These are phyloP conservation scores for Erysimum cheiranthoides DNA, from an alignment of 345 rosid genomes.

Conservation along the genomic window DNA sequence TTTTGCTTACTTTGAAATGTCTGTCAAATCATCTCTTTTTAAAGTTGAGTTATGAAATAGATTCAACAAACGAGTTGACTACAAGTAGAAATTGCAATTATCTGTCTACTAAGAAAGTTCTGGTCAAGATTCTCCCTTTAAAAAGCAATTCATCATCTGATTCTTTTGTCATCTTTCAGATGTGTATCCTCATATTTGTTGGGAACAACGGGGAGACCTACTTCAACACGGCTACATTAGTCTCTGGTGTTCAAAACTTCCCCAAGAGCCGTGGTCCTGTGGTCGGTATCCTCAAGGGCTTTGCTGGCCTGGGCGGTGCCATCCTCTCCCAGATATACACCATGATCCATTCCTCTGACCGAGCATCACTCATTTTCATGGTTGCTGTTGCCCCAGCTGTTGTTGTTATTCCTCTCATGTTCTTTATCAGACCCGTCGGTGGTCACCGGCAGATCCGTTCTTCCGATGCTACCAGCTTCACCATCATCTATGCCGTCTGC, in stretches of 20 bases:
- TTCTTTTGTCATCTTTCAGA: slow-evolving; percentile 52
- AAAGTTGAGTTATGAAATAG: not conserved
- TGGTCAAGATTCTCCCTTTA: slow-evolving; percentile 33
- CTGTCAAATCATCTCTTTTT: slow-evolving; percentile 19
- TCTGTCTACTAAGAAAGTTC: slow-evolving; percentile 1
- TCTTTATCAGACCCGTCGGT: slow-evolving; percentile 78
- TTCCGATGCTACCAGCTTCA: slow-evolving; percentile 62
- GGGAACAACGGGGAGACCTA: slow-evolving; percentile 93
- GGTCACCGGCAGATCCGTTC: slow-evolving; percentile 80
- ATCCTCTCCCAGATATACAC: slow-evolving; percentile 82
- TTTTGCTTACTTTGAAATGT: too few species aligned
- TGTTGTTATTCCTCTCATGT: slow-evolving; percentile 74
- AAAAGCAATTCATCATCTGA: slow-evolving; percentile 38
- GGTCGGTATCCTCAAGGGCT: slow-evolving; percentile 91
- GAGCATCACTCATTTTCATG: slow-evolving; percentile 86
- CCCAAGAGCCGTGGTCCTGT: slow-evolving; percentile 94
- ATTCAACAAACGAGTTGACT: slow-evolving; percentile 5
- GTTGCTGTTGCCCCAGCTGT: slow-evolving; percentile 87
- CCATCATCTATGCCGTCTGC: slow-evolving; percentile 69
- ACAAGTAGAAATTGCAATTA: not conserved
- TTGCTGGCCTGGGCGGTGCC: slow-evolving; percentile 89
- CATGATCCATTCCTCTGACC: slow-evolving; percentile 71
- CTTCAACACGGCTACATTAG: slow-evolving; percentile 87
- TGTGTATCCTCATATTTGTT: slow-evolving; percentile 83
- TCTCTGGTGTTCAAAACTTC: slow-evolving; percentile 89